Evolutionary conservation across 768 basidiomycete species (phyloP).

Genomic region (Candolleomyces eurysporus): DNA sequence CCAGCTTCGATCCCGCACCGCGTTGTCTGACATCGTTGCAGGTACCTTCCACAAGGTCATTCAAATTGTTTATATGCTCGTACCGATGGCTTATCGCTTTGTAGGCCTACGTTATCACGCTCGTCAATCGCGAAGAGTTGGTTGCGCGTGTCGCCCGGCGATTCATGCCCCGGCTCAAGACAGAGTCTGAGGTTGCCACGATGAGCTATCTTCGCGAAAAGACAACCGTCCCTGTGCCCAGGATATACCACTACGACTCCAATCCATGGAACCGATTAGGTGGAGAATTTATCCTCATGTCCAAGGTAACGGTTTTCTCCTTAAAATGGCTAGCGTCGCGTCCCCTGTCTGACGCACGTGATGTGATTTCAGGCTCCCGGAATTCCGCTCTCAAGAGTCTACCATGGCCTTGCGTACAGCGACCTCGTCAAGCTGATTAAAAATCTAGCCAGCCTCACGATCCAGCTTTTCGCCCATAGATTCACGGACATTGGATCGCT

Average conservation of each 20-base stretch:
- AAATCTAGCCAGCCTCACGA: constrained; percentile 64
- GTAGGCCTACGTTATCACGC: constrained; percentile 75
- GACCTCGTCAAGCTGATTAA: constrained; percentile 63
- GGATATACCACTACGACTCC: constrained; percentile 73
- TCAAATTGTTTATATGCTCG: not conserved
- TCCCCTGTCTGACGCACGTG: constrained; percentile 17
- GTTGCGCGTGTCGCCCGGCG: constrained; percentile 81
- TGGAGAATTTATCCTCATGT: constrained; percentile 85
- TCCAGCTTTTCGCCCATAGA: constrained; percentile 76
- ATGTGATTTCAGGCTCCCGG: constrained; percentile 59
- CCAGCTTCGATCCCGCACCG: constrained; percentile 1
- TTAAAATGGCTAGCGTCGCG: not conserved
- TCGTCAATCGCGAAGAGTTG: constrained; percentile 57
- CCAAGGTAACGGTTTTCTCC: constrained; percentile 52
- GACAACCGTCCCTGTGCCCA: constrained; percentile 72
- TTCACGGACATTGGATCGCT: constrained; percentile 77
- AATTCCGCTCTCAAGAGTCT: constrained; percentile 66
- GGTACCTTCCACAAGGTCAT: constrained; percentile 83
- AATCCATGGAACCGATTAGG: constrained; percentile 85
- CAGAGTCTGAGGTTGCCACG: constrained; percentile 84
- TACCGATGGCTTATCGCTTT: constrained; percentile 1
- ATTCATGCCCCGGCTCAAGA: constrained; percentile 85
- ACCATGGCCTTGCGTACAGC: constrained; percentile 66
- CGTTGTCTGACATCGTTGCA: constrained; percentile 22
- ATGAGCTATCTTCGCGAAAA: constrained; percentile 75